Base-by-base conservation (phyloP, 768 basidiomycete genomes). In the Galerina sulciceps region DNA sequence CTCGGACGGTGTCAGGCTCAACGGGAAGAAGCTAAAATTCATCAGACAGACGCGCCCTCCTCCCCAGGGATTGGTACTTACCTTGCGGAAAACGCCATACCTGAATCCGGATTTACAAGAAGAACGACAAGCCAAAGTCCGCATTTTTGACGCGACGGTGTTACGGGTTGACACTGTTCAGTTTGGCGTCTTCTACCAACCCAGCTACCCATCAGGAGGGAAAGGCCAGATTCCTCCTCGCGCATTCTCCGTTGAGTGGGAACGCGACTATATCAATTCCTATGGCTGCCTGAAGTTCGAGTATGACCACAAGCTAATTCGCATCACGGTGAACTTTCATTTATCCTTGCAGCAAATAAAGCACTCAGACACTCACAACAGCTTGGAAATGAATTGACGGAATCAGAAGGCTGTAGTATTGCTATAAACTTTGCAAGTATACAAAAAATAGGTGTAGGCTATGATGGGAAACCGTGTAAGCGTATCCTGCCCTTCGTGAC, bases 201-300 rank as follows among this genome's bases (percentile, higher is more conserved):
- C 73, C 8, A 66, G 59, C 35, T 72, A 77, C 66, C 69, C 73
- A 37, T 37, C 63, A 36, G 63, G 55, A 61, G 66, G 69, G 52
- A 53, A 69, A 65, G 65, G 61, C 8, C 73, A 67, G 8, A 71
- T 71, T 43, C 64, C 65, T 15, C 70, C 78, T 15, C 82, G 85
- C 9, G 75, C 78, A 2, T 93, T 89, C 68, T 92, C 90, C 0
- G 73, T 86, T 4, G 92, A 93, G 71, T 91, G 85, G 81, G 83
- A 89, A 54, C 72, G 78, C 40, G 74, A 83, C 41, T 86, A 83
- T 58, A 69, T 73, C 40, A 61, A 76, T 10, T 79, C 83, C 36
- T 76, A 79, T 34, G 88, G 81, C 0, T 80, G 82, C 69, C 69
- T 92, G 17, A 70, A 75, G 34, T 85, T 93, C 35, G 83, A 88